Evolutionary conservation across 768 basidiomycete genomes (phyloP), one percentile per base, ranked within the genome.

Genomic region (Suillus ampliporus): DNA sequence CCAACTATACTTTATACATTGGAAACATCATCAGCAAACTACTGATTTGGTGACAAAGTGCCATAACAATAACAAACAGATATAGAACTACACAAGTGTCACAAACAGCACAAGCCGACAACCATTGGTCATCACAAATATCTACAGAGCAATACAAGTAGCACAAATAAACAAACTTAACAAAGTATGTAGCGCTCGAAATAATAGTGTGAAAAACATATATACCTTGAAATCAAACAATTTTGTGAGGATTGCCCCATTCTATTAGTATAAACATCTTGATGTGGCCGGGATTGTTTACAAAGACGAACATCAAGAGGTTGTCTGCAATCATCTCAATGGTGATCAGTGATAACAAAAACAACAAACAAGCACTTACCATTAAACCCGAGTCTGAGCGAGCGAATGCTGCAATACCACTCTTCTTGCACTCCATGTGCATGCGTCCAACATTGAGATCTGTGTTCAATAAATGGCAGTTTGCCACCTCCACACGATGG

Each of bases 1-100:
- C 78, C 62, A 84, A 80, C 56, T 80, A 85, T 70, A 86, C 81
- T 37, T 67, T 96, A 28, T 84, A 87, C 67, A 81, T 99, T 38
- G 97, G 97, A 57, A 94, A 87, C 68, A n/a, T n/a, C 43, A 43
- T 43, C 43, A 43, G 43, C 43, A 43, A 43, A n/a, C 3, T n/a
- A 43, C 19, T 4, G 4, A 43, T 43, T 43, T n/a, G 9, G 10
- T 43, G 43, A 43, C 43, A 43, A 10, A n/a, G 43, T 43, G n/a
- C 4, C 43, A 43, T n/a, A 43, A 44, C 43, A 44, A 21, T 21
- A 44, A 44, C n/a, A 44, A 44, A 44, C 1, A 11, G 4, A 5
- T 21, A 21, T n/a, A 21, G 43, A 44, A 44, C n/a, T 21, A 2
- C 6, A 41, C 41, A 41, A 41, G 41, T 3, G 19, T 41, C 34